Evolutionary conservation across 257 asterid genomes (phyloP), one percentile per base, ranked within the genome.

Genomic region (Solanum dulcamara): DNA sequence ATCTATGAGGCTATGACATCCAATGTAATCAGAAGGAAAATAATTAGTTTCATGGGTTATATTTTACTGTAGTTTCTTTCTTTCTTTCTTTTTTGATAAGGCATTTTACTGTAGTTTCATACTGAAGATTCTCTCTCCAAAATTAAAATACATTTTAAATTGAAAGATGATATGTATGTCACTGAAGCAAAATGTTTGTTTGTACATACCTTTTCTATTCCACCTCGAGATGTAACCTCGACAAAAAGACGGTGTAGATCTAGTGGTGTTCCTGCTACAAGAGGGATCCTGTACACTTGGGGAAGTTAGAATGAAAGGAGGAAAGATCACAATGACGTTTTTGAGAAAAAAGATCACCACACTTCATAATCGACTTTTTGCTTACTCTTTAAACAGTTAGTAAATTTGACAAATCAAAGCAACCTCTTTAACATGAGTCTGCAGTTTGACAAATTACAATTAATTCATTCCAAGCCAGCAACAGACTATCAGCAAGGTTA

Each of bases 211-310:
- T 95, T 95, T 88, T 94, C 96, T 87, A 97, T 91, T 85, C 99
- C 99, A 67, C 99, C 98, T 51, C 97, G 96, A 68, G 98, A 89
- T 70, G 98, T 94, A 86, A 94, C 99, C 92, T 95, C 98, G 83
- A 94, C 59, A 84, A 97, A 97, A 38, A 97, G 98, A 72, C 87
- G 95, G 85, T 95, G 97, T 46, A 97, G 89, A 93, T 95, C 98
- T 87, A 97, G 86, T 24, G 83, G 86, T 62, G 88, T 91, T 87
- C 98, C 97, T 88, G 97, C 99, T 53, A 94, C 80, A 17, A 87
- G 92, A 77, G 99, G 99, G 84, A 94, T 85, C 93, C 99, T 97
- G 88, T 30, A 84, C 42, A 89, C 35, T 17, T 77, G 48, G 88
- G 81, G 87, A 48, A 86, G 72, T 85, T 75, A 72, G 46, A 40